Conservation (phyloP, 805 yeast species). For the Zygoascus tannicola region DNA sequence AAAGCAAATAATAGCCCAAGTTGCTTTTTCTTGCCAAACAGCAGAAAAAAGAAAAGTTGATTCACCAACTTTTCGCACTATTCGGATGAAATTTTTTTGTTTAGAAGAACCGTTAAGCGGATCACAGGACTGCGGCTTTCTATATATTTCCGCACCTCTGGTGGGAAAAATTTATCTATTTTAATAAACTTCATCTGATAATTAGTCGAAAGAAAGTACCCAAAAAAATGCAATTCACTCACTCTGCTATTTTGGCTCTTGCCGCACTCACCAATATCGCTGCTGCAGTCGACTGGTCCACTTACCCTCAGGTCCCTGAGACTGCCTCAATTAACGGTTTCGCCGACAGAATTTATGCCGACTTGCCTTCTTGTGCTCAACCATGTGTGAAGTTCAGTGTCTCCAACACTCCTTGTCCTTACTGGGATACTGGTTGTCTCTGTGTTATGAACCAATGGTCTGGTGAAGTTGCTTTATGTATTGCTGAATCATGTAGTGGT, state of each 20-base stretch:
- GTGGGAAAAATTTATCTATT: too few relatives aligned
- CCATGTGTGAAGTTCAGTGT: conserved; percentile 30
- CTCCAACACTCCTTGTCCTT: conserved; percentile 41
- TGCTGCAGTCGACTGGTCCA: conserved; percentile 31
- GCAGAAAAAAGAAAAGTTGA: too few relatives aligned
- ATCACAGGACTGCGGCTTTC: too few relatives aligned
- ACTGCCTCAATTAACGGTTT: conserved; percentile 42
- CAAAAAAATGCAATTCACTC: too few relatives aligned
- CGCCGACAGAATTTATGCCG: conserved; percentile 36
- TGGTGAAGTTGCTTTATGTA: conserved; percentile 37
- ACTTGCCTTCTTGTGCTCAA: conserved; percentile 36
- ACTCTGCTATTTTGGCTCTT: not conserved
- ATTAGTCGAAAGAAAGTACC: too few relatives aligned
- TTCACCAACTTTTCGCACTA: too few relatives aligned
- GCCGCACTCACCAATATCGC: not conserved
- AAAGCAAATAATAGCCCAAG: too few relatives aligned
- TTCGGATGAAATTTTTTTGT: too few relatives aligned
- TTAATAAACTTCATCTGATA: too few relatives aligned
- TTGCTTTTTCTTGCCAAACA: too few relatives aligned
- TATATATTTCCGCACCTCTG: too few relatives aligned
- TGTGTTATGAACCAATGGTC: conserved; percentile 48
- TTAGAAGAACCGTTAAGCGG: too few relatives aligned
- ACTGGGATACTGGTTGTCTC: conserved; percentile 45
- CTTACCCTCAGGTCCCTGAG: conserved; percentile 39
- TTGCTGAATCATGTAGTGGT: conserved; percentile 34